Conservation (phyloP, 1,284 basidiomycete genomes). For the Fomitopsis palustris region DNA sequence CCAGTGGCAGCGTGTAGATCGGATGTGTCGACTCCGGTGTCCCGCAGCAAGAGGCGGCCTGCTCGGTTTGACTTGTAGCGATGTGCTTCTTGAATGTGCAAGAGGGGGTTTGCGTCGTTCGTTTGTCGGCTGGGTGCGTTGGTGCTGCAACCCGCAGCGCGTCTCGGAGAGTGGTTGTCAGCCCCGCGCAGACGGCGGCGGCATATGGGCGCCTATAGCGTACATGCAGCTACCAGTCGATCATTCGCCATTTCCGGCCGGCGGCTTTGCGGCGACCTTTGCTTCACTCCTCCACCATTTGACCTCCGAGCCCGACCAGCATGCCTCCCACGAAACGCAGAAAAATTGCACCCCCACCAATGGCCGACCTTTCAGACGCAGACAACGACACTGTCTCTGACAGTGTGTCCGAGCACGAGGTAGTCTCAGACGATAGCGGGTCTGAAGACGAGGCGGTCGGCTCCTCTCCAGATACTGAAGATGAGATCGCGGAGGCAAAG, state of each 20-base stretch:
- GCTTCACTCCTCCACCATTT: not conserved
- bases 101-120: not conserved
- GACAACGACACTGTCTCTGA: slow-evolving; percentile 18
- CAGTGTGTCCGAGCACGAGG: slow-evolving; percentile 12
- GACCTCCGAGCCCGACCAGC: not conserved
- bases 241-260: slow-evolving; percentile 4
- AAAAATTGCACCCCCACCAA: slow-evolving; percentile 14
- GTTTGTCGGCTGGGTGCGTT: not conserved
- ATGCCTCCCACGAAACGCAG: slow-evolving; percentile 29
- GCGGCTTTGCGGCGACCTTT: no score
- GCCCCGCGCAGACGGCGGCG: not conserved
- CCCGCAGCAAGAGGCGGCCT: not conserved
- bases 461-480: slow-evolving; percentile 48
- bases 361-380: slow-evolving; percentile 12
- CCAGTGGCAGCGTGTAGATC: not conserved
- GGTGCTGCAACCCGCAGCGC: not conserved
- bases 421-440: slow-evolving; percentile 25
- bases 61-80: not conserved
- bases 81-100: no score
- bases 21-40: not conserved
- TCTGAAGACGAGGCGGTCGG: slow-evolving; percentile 29
- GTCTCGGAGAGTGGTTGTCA: not conserved
- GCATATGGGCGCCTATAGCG: not conserved
- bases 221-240: slow-evolving; percentile 1
- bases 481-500: slow-evolving; percentile 55